phyloP scores from a whole-genome alignment of 1,284 basidiomycete species.

The Chalciporus sp. region DNA sequence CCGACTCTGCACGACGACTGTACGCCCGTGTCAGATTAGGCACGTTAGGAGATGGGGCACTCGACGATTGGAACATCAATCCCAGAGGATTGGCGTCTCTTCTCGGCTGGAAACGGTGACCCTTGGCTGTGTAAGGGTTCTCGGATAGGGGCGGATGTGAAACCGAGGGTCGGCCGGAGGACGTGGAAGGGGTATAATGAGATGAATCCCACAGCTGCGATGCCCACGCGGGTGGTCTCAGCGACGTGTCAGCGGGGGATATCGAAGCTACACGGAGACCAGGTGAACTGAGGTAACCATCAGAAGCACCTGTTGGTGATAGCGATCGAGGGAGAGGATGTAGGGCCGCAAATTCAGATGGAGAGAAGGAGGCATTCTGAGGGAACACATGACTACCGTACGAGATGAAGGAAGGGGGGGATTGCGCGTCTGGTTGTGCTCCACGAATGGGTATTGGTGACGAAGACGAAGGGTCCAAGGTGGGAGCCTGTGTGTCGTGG shows the following conservation, averaged over 20 bases:
- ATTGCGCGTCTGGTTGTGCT: slow-evolving; percentile 39
- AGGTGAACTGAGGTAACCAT: slow-evolving; percentile 41
- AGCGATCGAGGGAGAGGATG: slow-evolving; percentile 59
- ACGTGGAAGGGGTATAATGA: slow-evolving; percentile 32
- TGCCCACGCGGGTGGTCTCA: slow-evolving; percentile 59
- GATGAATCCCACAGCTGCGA: slow-evolving; percentile 59
- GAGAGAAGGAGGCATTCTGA: slow-evolving; percentile 55
- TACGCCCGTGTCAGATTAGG: slow-evolving; percentile 55
- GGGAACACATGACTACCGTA: slow-evolving; percentile 49
- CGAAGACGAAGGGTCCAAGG: slow-evolving; percentile 46
- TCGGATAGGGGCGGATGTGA: slow-evolving; percentile 50
- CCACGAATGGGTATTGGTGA: slow-evolving; percentile 67
- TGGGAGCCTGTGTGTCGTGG: slow-evolving; percentile 51
- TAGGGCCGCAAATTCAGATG: slow-evolving; percentile 57
- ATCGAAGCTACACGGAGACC: slow-evolving; percentile 51
- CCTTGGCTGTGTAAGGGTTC: slow-evolving; percentile 34
- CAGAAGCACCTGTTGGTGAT: slow-evolving; percentile 54
- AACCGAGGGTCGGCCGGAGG: slow-evolving; percentile 39
- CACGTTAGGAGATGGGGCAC: slow-evolving; percentile 55
- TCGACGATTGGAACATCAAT: slow-evolving; percentile 78
- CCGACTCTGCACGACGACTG: slow-evolving; percentile 66
- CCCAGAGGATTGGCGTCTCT: slow-evolving; percentile 50
- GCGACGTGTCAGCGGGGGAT: slow-evolving; percentile 56
- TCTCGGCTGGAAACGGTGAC: slow-evolving; percentile 36
- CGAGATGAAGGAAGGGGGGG: slow-evolving; percentile 44